Evolutionary conservation across 2,329 filamentous ascomycete genomes (phyloP).

Genomic region (Penicillium brasilianum): DNA sequence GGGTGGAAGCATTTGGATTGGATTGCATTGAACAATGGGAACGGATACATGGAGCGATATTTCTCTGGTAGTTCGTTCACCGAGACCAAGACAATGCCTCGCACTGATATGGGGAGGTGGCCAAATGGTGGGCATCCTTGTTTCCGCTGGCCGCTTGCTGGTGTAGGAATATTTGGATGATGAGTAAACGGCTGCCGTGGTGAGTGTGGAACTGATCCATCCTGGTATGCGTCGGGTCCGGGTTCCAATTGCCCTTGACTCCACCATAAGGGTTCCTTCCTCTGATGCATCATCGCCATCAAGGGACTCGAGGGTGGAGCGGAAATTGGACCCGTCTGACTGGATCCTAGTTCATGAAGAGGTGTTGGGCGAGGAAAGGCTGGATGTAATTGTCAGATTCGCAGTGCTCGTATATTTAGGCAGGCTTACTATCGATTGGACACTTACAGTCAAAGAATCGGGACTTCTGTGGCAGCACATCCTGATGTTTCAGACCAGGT

Average conservation of each 20-base stretch:
- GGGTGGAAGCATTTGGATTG: slow-evolving; percentile 77
- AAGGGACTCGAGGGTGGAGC: slow-evolving; percentile 41
- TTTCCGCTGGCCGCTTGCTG: not conserved
- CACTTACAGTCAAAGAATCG: slow-evolving; percentile 39
- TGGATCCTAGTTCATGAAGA: slow-evolving; percentile 32
- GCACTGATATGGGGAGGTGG: slow-evolving; percentile 47
- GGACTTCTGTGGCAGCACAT: slow-evolving; percentile 28
- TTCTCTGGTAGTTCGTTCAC: slow-evolving; percentile 69
- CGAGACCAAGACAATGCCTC: slow-evolving; percentile 66
- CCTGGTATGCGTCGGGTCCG: not conserved
- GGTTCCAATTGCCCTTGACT: slow-evolving; percentile 9
- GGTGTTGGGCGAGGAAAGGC: slow-evolving; percentile 28
- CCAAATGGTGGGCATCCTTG: slow-evolving; percentile 24
- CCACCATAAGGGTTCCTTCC: slow-evolving; percentile 2
- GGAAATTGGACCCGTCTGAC: slow-evolving; percentile 31
- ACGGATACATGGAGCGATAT: slow-evolving; percentile 72
- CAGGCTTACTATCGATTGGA: not conserved
- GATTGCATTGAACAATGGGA: slow-evolving; percentile 77
- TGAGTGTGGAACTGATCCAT: slow-evolving; percentile 7
- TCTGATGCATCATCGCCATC: slow-evolving; percentile 30
- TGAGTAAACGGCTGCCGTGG: not conserved
- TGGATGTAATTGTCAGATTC: slow-evolving; percentile 22
- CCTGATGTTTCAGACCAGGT: not conserved
- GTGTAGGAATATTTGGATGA: slow-evolving; percentile 2
- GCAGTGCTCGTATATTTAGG: not conserved